A percentile compares a stretch with the other conserved stretches of the same genome.
phyloP scores from a whole-genome alignment of 140 eudicot genomes.

The Cichorium intybus region DNA sequence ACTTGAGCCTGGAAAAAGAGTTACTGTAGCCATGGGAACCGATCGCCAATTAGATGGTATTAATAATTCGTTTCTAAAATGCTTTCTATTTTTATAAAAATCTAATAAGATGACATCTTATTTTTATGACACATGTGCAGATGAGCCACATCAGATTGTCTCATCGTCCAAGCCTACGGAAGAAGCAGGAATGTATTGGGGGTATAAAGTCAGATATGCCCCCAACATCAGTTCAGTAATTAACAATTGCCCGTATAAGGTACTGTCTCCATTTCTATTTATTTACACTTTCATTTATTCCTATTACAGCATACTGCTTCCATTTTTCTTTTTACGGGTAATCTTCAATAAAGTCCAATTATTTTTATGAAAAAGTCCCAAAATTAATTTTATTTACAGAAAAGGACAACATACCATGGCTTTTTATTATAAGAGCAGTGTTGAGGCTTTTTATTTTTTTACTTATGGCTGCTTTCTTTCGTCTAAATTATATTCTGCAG shows the following conservation, averaged over 20 bases:
- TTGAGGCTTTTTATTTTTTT: no score
- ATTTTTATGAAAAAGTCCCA: no score
- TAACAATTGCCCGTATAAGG: constrained; percentile 72
- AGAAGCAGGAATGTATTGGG: constrained; percentile 88
- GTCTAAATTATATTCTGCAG: constrained; percentile 33
- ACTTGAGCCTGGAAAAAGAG: constrained; percentile 80
- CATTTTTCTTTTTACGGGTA: no score
- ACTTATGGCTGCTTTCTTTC: constrained; percentile 4
- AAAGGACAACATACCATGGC: no score
- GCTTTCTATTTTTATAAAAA: neutral
- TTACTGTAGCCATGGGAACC: constrained; percentile 93
- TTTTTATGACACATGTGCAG: no score
- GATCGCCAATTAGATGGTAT: constrained; percentile 63
- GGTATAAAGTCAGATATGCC: constrained; percentile 89
- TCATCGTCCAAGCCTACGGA: constrained; percentile 76
- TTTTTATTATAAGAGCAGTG: neutral
- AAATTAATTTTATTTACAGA: no score
- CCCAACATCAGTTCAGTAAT: constrained; percentile 72
- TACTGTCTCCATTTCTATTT: constrained; percentile 7
- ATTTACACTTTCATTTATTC: no score
- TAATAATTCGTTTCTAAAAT: neutral
- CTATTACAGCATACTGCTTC: no score
- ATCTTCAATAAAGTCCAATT: no score
- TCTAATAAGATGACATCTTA: no score
- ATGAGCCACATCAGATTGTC: constrained; percentile 55